phyloP scores from a whole-genome alignment of 805 yeast species.

The Teunomyces pallodes region DNA sequence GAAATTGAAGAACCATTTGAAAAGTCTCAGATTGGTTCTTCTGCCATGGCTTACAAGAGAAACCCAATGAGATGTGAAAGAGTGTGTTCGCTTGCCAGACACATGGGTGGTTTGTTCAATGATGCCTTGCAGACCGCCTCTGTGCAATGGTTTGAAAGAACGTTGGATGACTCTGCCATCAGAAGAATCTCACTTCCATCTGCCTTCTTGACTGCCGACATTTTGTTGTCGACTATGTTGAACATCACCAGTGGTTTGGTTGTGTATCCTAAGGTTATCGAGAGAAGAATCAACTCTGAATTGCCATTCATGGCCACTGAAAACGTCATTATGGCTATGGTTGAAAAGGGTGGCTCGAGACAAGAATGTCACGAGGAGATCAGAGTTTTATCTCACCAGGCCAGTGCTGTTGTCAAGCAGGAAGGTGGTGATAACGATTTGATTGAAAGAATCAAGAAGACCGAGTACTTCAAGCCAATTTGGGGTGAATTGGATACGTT shows the following conservation, averaged over 20 bases:
- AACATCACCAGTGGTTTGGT: constrained; percentile 95
- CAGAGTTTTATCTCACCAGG: constrained; percentile 95
- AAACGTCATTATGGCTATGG: constrained; percentile 99
- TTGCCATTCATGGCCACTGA: constrained; percentile 99
- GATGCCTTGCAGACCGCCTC: constrained; percentile 97
- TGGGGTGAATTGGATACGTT: constrained; percentile 78
- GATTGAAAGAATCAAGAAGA: constrained; percentile 78
- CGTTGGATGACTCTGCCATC: constrained; percentile 96
- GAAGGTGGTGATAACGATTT: constrained; percentile 98
- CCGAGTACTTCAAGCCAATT: constrained; percentile 83
- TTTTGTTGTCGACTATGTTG: constrained; percentile 79
- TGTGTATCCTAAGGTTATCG: constrained; percentile 97
- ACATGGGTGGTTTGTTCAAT: constrained; percentile 83
- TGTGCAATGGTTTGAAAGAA: constrained; percentile 99
- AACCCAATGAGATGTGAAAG: constrained; percentile 99
- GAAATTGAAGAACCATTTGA: constrained; percentile 99
- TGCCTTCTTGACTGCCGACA: constrained; percentile 95
- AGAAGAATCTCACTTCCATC: constrained; percentile 96
- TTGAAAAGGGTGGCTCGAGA: constrained; percentile 94
- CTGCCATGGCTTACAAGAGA: constrained; percentile 99
- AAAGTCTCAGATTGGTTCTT: constrained; percentile 95
- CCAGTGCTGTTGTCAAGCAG: constrained; percentile 94
- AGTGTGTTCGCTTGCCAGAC: constrained; percentile 97
- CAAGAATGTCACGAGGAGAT: constrained; percentile 98
- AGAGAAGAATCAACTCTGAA: constrained; percentile 90